A percentile compares a stretch with the other conserved stretches of the same genome.
Evolutionary conservation across 306 rosid species (phyloP).

Genomic region (Fragaria ananassa): DNA sequence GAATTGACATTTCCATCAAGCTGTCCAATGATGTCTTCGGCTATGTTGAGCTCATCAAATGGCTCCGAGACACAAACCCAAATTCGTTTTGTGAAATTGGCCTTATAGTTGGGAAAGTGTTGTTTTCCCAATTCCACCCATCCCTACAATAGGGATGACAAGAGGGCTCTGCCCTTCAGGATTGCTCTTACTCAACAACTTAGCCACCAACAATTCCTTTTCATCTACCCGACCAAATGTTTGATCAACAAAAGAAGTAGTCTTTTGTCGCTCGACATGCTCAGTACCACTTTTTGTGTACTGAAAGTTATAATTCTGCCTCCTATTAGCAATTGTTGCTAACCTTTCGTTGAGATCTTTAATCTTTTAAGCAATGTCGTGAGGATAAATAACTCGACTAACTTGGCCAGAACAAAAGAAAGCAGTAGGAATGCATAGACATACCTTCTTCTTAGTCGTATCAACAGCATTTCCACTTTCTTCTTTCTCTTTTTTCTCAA

Average conservation of each 20-base stretch:
- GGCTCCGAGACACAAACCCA: slow-evolving; percentile 31
- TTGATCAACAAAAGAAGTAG: slow-evolving; percentile 13
- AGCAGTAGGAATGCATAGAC: background rate
- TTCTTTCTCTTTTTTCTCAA: slow-evolving; percentile 7
- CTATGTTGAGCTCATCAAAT: slow-evolving; percentile 17
- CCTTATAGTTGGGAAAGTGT: slow-evolving; percentile 15
- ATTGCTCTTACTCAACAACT: slow-evolving; percentile 1
- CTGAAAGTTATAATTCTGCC: background rate
- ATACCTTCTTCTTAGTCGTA: slow-evolving; percentile 2
- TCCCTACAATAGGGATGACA: slow-evolving; percentile 24
- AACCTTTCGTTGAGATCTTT: slow-evolving; percentile 7
- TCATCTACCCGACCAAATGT: slow-evolving; percentile 9
- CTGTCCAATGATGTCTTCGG: background rate
- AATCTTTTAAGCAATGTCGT: slow-evolving; percentile 5
- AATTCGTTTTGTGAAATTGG: background rate
- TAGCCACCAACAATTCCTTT: background rate
- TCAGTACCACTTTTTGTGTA: no score
- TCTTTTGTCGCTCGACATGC: background rate
- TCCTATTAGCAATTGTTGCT: background rate
- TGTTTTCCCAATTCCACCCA: slow-evolving; percentile 23
- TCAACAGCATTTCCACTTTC: background rate
- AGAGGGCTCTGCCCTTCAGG: background rate
- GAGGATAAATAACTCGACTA: background rate
- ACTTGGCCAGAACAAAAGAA: background rate
- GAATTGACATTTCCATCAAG: background rate